Conservation (phyloP, 2,329 filamentous ascomycete genomes). For the Colletotrichum costaricense region DNA sequence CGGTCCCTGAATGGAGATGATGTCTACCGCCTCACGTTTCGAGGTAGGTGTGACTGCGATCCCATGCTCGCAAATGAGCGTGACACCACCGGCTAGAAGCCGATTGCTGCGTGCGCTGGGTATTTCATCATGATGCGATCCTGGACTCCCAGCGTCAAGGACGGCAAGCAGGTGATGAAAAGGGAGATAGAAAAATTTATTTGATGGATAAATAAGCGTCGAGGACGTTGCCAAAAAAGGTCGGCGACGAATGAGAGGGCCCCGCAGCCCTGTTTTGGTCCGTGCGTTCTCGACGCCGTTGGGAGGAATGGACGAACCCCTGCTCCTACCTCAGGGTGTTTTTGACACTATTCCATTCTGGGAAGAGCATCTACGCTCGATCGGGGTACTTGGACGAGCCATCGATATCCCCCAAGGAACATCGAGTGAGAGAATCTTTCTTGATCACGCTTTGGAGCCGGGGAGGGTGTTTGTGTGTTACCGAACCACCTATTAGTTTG, state of each 20-base stretch:
- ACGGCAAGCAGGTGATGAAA: not conserved
- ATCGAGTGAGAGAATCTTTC: not conserved
- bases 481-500: too few relatives aligned
- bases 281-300: slow-evolving; percentile 6
- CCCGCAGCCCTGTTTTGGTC: not conserved
- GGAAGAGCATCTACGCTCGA: not conserved
- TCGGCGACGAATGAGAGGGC: slow-evolving; percentile 26
- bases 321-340: not conserved
- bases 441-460: not conserved
- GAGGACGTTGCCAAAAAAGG: slow-evolving; percentile 3
- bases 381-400: slow-evolving; percentile 16
- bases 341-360: not conserved
- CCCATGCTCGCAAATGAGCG: not conserved
- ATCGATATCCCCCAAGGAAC: slow-evolving; percentile 4
- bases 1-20: not conserved
- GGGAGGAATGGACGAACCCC: not conserved
- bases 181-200: not conserved
- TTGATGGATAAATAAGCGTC: not conserved
- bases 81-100: not conserved
- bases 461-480: not conserved
- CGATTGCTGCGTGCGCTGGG: too few relatives aligned
- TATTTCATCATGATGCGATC: not conserved
- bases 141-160: not conserved
- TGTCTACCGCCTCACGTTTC: not conserved
- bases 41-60: not conserved